Percentiles rank a stretch among this genome's conserved stretches.
phyloP scores from a whole-genome alignment of 164 flowering plant species.

The Kingdonia uniflora region DNA sequence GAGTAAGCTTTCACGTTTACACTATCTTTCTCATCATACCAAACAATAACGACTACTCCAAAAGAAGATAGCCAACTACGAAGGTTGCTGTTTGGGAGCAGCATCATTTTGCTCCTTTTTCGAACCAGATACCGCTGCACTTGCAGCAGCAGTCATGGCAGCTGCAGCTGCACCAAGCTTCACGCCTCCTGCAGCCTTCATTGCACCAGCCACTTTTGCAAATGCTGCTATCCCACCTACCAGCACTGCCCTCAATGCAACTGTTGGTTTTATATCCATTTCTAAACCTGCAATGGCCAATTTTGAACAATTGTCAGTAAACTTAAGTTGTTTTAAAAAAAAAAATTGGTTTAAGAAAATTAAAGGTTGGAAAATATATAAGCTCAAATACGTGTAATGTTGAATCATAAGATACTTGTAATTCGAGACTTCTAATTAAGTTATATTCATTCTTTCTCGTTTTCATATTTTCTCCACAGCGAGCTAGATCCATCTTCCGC shows the following conservation, averaged over 20 bases:
- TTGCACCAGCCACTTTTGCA: conserved; percentile 70
- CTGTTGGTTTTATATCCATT: conserved; percentile 75
- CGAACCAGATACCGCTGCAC: conserved; percentile 57
- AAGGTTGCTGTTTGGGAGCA: conserved; percentile 18
- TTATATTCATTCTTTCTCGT: no score
- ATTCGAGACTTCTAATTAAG: no score
- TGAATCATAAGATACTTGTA: no score
- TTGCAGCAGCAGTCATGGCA: conserved; percentile 77
- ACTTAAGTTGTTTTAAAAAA: no score
- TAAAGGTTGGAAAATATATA: no score
- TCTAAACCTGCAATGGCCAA: conserved; percentile 13
- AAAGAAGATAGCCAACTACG: conserved; percentile 11
- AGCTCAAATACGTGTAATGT: no score
- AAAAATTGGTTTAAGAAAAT: no score
- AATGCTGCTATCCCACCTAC: conserved; percentile 85
- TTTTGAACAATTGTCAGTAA: neutral
- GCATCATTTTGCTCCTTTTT: conserved; percentile 33
- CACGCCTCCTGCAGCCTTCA: conserved; percentile 88
- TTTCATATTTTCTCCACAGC: no score
- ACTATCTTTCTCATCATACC: no score
- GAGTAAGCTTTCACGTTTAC: no score
- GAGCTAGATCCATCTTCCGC: no score
- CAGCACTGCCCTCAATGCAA: conserved; percentile 70
- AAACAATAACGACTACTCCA: neutral
- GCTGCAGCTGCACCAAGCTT: conserved; percentile 87